Percentiles rank a stretch among this genome's conserved stretches.
phyloP scores from a whole-genome alignment of 1,284 basidiomycete genomes.

The Phellinidium pouzarii region DNA sequence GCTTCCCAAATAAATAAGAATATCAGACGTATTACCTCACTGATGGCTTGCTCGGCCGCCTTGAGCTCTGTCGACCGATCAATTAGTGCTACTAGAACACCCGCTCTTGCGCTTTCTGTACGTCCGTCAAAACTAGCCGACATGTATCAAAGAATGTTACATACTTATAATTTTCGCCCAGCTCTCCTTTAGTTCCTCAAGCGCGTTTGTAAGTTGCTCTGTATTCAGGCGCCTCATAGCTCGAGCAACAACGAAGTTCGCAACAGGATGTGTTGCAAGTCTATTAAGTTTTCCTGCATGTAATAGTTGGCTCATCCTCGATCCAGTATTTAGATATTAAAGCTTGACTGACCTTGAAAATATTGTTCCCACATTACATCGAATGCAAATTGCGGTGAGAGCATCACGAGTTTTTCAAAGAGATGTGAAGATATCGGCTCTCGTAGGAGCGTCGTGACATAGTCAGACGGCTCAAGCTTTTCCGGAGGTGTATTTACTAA shows the following conservation, averaged over 20 bases:
- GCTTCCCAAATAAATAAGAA: constrained; percentile 1
- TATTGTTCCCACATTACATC: constrained; percentile 69
- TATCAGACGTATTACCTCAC: constrained; percentile 25
- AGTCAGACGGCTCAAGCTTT: constrained; percentile 55
- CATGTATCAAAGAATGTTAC: constrained; percentile 28
- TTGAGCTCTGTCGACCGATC: constrained; percentile 53
- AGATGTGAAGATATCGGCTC: constrained; percentile 86
- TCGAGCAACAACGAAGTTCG: constrained; percentile 85
- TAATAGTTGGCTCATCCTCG: not conserved
- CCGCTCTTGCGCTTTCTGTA: constrained; percentile 50
- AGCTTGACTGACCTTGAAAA: constrained; percentile 39
- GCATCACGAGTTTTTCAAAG: constrained; percentile 68
- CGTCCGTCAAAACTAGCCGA: constrained; percentile 7
- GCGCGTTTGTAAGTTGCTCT: constrained; percentile 50
- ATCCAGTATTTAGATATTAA: not conserved
- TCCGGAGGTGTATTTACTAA: constrained; percentile 33
- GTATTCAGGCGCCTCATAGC: constrained; percentile 56
- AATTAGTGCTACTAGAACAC: constrained; percentile 65
- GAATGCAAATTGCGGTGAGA: constrained; percentile 60
- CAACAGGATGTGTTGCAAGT: constrained; percentile 78
- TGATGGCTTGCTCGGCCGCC: constrained; percentile 27
- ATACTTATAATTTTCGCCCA: constrained; percentile 46
- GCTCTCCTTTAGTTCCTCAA: constrained; percentile 51
- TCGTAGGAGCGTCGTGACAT: constrained; percentile 70
- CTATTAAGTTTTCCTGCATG: constrained; percentile 50